phyloP scores from a whole-genome alignment of 2,329 filamentous ascomycete genomes.

The Gliomastix tumulicola region DNA sequence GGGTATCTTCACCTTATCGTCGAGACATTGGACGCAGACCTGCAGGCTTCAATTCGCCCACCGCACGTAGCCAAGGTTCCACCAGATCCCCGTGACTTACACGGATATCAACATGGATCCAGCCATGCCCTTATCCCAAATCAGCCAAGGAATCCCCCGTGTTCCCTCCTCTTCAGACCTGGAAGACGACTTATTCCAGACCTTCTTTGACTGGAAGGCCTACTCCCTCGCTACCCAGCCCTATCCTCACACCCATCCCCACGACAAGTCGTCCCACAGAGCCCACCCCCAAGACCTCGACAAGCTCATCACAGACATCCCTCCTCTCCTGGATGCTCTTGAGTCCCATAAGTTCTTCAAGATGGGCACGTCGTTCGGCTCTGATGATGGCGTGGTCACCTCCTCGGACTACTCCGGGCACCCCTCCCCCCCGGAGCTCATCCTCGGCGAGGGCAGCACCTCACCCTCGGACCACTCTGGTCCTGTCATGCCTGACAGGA shows the following conservation, averaged over 20 bases:
- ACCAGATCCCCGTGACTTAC: conserved; percentile 32
- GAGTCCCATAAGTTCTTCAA: conserved; percentile 18
- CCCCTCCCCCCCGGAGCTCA: conserved; percentile 26
- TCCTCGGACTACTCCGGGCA: conserved; percentile 27
- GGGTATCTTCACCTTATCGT: conserved; percentile 30
- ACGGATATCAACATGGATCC: conserved; percentile 31
- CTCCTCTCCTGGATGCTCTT: conserved; percentile 21
- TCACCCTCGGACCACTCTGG: conserved; percentile 32
- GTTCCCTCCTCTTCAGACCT: conserved; percentile 23
- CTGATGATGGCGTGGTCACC: conserved; percentile 20
- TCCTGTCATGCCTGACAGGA: conserved; percentile 21
- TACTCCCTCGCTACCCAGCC: conserved; percentile 22
- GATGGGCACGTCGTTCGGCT: conserved; percentile 24
- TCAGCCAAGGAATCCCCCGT: conserved; percentile 26
- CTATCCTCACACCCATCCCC: too few species aligned
- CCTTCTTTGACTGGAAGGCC: conserved; percentile 28
- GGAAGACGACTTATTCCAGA: conserved; percentile 24
- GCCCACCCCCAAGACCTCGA: conserved; percentile 18
- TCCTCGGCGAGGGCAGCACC: conserved; percentile 25
- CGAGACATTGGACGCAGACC: conserved; percentile 14
- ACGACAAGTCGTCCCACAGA: conserved; percentile 18
- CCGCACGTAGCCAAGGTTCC: conserved; percentile 28
- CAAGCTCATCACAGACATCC: conserved; percentile 26
- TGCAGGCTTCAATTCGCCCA: conserved; percentile 27
- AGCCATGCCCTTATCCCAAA: conserved; percentile 22